These are phyloP conservation scores for Penicillium fimorum DNA, from an alignment of 495 filamentous ascomycete species.

Conservation along the genomic window DNA sequence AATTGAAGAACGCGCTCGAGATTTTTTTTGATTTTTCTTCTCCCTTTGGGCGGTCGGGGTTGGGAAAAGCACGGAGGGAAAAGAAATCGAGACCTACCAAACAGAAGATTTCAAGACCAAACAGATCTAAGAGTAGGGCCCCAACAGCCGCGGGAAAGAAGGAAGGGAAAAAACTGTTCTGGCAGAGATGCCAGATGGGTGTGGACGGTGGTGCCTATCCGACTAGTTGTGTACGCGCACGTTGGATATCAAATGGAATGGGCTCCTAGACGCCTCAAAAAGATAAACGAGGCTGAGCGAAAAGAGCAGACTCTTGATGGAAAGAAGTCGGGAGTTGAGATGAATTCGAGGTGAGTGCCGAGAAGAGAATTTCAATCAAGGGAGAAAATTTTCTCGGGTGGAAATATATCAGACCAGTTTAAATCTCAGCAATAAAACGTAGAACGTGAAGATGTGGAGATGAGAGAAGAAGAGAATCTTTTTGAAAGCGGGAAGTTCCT, in stretches of 20 bases:
- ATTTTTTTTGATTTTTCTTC: slow-evolving; percentile 16
- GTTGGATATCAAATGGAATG: not conserved
- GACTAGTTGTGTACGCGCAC: slow-evolving; percentile 2
- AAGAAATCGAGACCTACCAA: slow-evolving; percentile 23
- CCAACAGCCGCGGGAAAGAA: slow-evolving; percentile 23
- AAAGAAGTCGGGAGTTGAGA: slow-evolving; percentile 16
- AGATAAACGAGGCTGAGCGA: slow-evolving; percentile 9
- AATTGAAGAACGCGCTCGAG: slow-evolving; percentile 32
- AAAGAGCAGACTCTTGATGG: slow-evolving; percentile 1
- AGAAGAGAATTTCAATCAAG: slow-evolving; percentile 16
- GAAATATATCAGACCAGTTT: not conserved
- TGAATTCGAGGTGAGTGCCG: not conserved
- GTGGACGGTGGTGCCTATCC: slow-evolving; percentile 15
- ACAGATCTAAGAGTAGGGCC: slow-evolving; percentile 25
- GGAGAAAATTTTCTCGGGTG: slow-evolving; percentile 13
- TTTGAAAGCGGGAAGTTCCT: slow-evolving; percentile 30
- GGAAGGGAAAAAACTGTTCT: slow-evolving; percentile 19
- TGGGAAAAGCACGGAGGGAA: not conserved
- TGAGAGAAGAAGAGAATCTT: slow-evolving; percentile 27
- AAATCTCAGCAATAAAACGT: not conserved
- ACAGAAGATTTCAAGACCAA: slow-evolving; percentile 22
- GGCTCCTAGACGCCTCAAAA: slow-evolving; percentile 9
- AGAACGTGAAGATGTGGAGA: slow-evolving; percentile 3
- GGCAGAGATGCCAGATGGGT: slow-evolving; percentile 30
- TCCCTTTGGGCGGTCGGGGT: slow-evolving; percentile 7